phyloP scores from a whole-genome alignment of 2,329 filamentous ascomycete genomes.

The Neocucurbitaria cava region DNA sequence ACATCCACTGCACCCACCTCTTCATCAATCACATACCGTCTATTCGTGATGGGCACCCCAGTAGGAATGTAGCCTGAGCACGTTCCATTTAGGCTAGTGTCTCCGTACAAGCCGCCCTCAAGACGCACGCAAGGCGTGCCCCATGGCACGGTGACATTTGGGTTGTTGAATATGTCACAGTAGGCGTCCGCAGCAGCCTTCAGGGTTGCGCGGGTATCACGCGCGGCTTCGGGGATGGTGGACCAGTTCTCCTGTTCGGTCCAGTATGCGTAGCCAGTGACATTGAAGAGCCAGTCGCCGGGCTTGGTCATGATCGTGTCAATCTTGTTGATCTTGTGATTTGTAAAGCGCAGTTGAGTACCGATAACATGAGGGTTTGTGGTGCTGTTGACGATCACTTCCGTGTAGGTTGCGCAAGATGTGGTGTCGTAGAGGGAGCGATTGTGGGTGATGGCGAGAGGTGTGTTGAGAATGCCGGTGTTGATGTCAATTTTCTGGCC shows the following conservation, averaged over 20 bases:
- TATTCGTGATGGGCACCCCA: constrained; percentile 27
- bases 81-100: constrained; percentile 28
- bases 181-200: constrained; percentile 29
- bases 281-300: constrained; percentile 39
- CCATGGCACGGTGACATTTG: constrained; percentile 28
- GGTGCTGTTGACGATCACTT: constrained; percentile 29
- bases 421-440: constrained; percentile 29
- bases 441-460: constrained; percentile 27
- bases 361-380: constrained; percentile 33
- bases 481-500: constrained; percentile 21
- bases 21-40: constrained; percentile 38
- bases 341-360: constrained; percentile 32
- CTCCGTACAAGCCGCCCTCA: constrained; percentile 34
- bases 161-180: constrained; percentile 24
- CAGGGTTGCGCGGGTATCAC: constrained; percentile 20
- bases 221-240: constrained; percentile 14
- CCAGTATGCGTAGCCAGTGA: constrained; percentile 24
- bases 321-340: constrained; percentile 33
- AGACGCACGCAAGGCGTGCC: constrained; percentile 35
- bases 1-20: constrained; percentile 30
- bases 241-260: constrained; percentile 23
- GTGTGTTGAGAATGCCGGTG: constrained; percentile 22
- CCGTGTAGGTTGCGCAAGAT: constrained; percentile 33
- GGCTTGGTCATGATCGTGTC: constrained; percentile 32
- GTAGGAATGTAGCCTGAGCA: constrained; percentile 30